Conservation (phyloP, 129 eudicot genomes). For the Centaurea solstitialis region DNA sequence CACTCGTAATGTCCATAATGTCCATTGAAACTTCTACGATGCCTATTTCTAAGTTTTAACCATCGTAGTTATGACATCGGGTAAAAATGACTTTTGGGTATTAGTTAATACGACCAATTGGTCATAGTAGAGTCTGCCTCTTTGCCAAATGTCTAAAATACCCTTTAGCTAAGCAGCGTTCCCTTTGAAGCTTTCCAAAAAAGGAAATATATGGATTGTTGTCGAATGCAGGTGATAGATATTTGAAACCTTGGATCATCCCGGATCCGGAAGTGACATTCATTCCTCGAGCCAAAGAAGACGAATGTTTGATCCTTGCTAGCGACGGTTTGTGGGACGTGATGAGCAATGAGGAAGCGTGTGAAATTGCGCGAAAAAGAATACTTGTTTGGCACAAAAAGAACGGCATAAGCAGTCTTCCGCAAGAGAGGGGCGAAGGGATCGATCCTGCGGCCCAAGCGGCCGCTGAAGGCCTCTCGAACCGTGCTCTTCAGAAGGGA, state of each 20-base stretch:
- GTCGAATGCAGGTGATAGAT: constrained; percentile 61
- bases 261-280: constrained; percentile 86
- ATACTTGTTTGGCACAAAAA: no score
- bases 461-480: no score
- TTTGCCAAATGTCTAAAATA: neutral
- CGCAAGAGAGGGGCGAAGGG: no score
- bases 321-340: no score
- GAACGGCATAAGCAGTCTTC: no score
- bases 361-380: no score
- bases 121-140: neutral
- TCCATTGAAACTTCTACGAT: neutral
- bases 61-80: neutral
- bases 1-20: neutral
- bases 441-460: no score
- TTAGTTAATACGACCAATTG: neutral
- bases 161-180: neutral
- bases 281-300: constrained; percentile 71
- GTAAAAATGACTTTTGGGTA: neutral
- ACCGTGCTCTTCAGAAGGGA: no score
- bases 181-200: neutral
- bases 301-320: constrained; percentile 79
- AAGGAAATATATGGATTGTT: neutral
- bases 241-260: constrained; percentile 83
- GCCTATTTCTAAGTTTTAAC: neutral
- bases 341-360: no score